Conservation (phyloP, 148 eudicot species). For the Rhododendron henanense region DNA sequence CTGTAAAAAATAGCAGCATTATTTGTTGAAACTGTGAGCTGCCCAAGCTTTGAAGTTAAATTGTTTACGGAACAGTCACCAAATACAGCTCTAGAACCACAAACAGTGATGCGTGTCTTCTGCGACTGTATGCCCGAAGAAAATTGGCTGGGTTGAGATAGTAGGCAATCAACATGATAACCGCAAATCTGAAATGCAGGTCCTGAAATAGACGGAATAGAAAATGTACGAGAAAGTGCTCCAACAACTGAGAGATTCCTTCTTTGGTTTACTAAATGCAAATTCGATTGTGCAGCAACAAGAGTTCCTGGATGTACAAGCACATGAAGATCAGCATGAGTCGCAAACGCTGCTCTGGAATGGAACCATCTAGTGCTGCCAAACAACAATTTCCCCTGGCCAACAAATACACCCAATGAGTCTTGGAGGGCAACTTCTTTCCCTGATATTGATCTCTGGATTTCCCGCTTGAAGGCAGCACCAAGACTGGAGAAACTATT, state of each 20-base stretch:
- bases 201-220: conserved; percentile 73
- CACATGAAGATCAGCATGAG: conserved; percentile 32
- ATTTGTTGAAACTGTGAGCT: conserved; percentile 26
- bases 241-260: conserved; percentile 52
- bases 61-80: conserved; percentile 33
- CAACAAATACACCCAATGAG: conserved; percentile 33
- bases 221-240: conserved; percentile 61
- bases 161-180: conserved; percentile 49
- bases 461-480: conserved; percentile 32
- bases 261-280: conserved; percentile 36
- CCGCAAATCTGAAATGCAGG: conserved; percentile 64
- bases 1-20: conserved; percentile 21
- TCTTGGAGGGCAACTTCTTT: conserved; percentile 36
- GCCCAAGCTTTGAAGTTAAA: conserved; percentile 28
- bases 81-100: conserved; percentile 36
- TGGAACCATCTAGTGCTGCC: conserved; percentile 36
- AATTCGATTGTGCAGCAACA: conserved; percentile 51
- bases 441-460: conserved; percentile 34
- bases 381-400: conserved; percentile 42
- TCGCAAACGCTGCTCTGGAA: conserved; percentile 24
- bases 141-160: conserved; percentile 30
- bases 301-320: conserved; percentile 41
- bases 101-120: conserved; percentile 41
- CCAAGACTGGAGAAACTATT: conserved; percentile 44
- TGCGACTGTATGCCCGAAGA: conserved; percentile 17